Percentiles rank a stretch among this genome's conserved stretches.
Conservation (phyloP, 306 rosid species). For the Cajanus cajan region DNA sequence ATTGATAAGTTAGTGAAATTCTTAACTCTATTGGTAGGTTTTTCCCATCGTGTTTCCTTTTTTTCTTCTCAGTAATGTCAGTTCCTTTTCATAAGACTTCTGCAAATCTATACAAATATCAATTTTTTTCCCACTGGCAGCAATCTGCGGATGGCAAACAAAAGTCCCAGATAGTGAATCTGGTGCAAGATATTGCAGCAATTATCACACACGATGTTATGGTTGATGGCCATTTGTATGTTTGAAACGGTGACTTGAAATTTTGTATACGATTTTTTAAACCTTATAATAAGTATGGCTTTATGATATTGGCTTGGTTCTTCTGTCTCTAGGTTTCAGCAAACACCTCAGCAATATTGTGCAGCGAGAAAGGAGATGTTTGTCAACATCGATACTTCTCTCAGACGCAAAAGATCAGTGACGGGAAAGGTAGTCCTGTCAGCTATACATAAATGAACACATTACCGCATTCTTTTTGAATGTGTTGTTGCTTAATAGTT, state of each 20-base stretch:
- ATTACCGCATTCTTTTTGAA: slow-evolving; percentile 12
- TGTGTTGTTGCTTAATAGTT: slow-evolving; percentile 32
- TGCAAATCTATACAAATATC: slow-evolving; percentile 20
- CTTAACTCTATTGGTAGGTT: slow-evolving; percentile 63
- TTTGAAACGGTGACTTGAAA: too few species aligned
- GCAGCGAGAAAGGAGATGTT: slow-evolving; percentile 57
- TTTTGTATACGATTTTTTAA: too few species aligned
- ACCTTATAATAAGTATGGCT: slow-evolving; percentile 20
- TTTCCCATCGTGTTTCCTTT: slow-evolving; percentile 15
- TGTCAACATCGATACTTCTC: slow-evolving; percentile 47
- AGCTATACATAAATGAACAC: not conserved
- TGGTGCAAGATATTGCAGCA: slow-evolving; percentile 85
- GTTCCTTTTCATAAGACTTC: not conserved
- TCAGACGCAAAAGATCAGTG: slow-evolving; percentile 40
- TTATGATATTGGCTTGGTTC: slow-evolving; percentile 29
- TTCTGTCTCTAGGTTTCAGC: slow-evolving; percentile 39
- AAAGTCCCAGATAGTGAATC: slow-evolving; percentile 66
- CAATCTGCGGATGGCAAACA: slow-evolving; percentile 35
- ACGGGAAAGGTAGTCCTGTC: slow-evolving; percentile 69
- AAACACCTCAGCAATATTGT: slow-evolving; percentile 29
- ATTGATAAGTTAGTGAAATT: too few species aligned
- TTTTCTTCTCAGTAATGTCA: not conserved
- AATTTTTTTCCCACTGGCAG: slow-evolving; percentile 48
- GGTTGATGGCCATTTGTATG: too few species aligned
- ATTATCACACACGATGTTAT: slow-evolving; percentile 82